Conservation (phyloP, 2,329 filamentous ascomycete species). For the Verticillium tricorpus region DNA sequence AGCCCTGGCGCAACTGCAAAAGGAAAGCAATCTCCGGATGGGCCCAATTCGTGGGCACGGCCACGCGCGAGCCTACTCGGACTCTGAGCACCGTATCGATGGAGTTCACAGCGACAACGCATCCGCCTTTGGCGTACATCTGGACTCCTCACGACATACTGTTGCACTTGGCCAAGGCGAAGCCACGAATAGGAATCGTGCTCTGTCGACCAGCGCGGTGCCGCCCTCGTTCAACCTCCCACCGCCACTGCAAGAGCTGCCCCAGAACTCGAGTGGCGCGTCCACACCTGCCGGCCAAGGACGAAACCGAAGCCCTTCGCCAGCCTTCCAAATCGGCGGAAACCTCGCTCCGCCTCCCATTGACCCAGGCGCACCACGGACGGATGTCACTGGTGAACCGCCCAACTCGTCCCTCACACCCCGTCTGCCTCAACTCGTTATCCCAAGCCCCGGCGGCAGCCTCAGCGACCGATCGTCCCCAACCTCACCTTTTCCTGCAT, state of each 20-base stretch:
- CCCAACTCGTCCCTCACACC: neutral
- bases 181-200: constrained; percentile 25
- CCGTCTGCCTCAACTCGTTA: constrained; percentile 35
- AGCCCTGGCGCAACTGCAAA: constrained; percentile 80
- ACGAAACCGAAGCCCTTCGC: constrained; percentile 22
- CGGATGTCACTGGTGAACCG: constrained; percentile 1
- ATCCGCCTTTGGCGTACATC: neutral
- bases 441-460: constrained; percentile 38
- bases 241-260: constrained; percentile 8
- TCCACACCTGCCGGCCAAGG: constrained; percentile 6
- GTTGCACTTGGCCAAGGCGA: constrained; percentile 8
- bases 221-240: constrained; percentile 16
- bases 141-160: neutral
- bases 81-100: constrained; percentile 11
- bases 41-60: constrained; percentile 50
- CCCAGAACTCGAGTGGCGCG: neutral
- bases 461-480: constrained; percentile 43
- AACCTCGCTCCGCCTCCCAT: constrained; percentile 36
- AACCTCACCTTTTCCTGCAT: constrained; percentile 59
- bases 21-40: constrained; percentile 70
- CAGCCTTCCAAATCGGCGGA: constrained; percentile 31
- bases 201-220: constrained; percentile 42
- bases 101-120: constrained; percentile 8
- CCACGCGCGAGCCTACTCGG: constrained; percentile 51
- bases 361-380: constrained; percentile 9